These are phyloP conservation scores for Ustilago crameri DNA, from an alignment of 1,284 basidiomycete species.

Conservation along the genomic window DNA sequence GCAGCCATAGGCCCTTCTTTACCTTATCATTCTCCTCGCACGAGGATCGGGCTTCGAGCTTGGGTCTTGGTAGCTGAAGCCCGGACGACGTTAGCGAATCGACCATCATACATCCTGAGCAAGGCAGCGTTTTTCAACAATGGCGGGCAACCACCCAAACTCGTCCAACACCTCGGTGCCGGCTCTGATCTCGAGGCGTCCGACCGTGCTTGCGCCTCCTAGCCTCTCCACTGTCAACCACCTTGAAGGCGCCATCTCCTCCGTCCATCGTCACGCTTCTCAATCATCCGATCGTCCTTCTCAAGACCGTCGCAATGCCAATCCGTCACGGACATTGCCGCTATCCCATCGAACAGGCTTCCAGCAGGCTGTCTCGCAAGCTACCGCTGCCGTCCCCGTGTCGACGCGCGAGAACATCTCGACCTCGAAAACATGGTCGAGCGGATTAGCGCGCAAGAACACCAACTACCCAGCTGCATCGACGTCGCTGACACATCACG, in stretches of 20 bases:
- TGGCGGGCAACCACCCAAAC: slow-evolving; percentile 4
- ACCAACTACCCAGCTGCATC: background rate
- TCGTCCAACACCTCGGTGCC: slow-evolving; percentile 16
- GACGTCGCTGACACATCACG: background rate
- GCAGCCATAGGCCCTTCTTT: no score
- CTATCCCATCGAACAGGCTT: slow-evolving; percentile 12
- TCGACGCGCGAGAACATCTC: slow-evolving; percentile 34
- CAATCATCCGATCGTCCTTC: background rate
- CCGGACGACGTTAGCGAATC: no score
- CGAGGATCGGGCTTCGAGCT: no score
- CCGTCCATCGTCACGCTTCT: slow-evolving; percentile 1
- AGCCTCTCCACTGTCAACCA: slow-evolving; percentile 32
- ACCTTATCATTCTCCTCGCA: no score
- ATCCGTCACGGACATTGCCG: background rate
- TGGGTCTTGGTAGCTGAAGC: no score
- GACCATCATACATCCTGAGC: no score
- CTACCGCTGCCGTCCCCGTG: slow-evolving; percentile 26
- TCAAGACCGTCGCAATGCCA: background rate
- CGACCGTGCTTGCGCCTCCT: slow-evolving; percentile 27
- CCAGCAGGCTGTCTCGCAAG: slow-evolving; percentile 16
- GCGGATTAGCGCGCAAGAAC: background rate
- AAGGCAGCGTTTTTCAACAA: background rate
- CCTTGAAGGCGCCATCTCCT: slow-evolving; percentile 12
- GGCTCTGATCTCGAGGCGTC: slow-evolving; percentile 26
- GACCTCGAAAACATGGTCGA: slow-evolving; percentile 22